phyloP scores from a whole-genome alignment of 2,329 filamentous ascomycete species.

The Ophiostoma himal-ulmi region DNA sequence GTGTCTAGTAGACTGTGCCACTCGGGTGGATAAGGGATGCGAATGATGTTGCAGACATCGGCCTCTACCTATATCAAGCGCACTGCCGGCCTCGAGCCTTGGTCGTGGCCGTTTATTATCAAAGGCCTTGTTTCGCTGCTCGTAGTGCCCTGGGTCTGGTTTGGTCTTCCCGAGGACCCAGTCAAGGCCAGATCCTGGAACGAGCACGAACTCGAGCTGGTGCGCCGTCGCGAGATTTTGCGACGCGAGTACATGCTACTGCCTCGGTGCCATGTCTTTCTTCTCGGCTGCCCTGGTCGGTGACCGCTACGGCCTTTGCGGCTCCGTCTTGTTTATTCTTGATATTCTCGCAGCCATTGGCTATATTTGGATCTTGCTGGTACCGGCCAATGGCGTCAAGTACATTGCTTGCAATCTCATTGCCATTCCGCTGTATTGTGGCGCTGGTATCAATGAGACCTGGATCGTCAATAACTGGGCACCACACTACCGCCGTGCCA shows the following conservation, averaged over 20 bases:
- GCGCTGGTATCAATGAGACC: not conserved
- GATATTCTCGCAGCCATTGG: not conserved
- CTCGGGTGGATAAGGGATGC: slow-evolving; percentile 45
- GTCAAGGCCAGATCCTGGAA: not conserved
- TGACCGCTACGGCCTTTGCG: not conserved
- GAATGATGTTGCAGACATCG: slow-evolving; percentile 44
- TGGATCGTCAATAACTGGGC: not conserved
- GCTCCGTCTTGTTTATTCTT: not conserved
- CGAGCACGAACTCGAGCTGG: not conserved
- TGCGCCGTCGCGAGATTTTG: not conserved
- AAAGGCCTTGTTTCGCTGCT: not conserved
- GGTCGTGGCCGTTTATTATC: not conserved
- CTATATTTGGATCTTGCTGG: not conserved
- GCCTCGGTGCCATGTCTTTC: not conserved
- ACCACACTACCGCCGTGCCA: not conserved
- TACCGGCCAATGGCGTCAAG: not conserved
- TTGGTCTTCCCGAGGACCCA: not conserved
- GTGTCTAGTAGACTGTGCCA: slow-evolving; percentile 44
- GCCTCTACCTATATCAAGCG: slow-evolving; percentile 32
- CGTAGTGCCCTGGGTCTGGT: not conserved
- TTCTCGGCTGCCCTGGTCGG: not conserved
- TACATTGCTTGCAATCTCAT: not conserved
- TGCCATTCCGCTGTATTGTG: not conserved
- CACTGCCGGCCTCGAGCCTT: not conserved
- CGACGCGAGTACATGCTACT: not conserved